Base-by-base conservation (phyloP, 2,329 filamentous ascomycete genomes). In the Lizonia empirigonia region DNA sequence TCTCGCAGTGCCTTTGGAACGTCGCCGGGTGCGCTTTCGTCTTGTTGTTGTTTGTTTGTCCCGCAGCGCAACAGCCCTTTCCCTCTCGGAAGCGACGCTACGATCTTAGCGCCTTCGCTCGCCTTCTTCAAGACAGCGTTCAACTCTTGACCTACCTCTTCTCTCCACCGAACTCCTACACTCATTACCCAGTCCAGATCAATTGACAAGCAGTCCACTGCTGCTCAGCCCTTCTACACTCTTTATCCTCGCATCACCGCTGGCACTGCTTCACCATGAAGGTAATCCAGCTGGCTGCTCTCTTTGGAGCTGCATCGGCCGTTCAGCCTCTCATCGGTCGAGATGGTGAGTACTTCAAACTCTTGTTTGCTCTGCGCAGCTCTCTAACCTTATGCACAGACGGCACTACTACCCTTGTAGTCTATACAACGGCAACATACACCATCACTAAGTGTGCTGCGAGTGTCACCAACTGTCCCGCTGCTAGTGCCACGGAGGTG, bases 401-500 rank as follows among this genome's bases (percentile, higher is more conserved):
- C 30, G 47, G 34, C 26, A 70, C 69, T 29, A 63, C 69, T 41
- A 67, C 68, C 20, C 67, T 68, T 44, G 73, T 74, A 36, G 60
- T 74, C 57, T 74, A 71, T 60, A 50, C 62, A 39, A 78, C 76
- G 38, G 68, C 67, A 40, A 62, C 71, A 47, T 62, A 71, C 55
- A 75, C 74, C 34, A 64, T 77, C 60, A 70, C 64, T 57, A 65
- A 71, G 58, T 77, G 76, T 62, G 67, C 68, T n/a, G 58, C 72
- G 16, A 63, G 59, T 36, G 62, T 58, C 18, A 51, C 50, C 36
- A 57, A 70, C 58, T 78, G 76, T 56, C 75, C 76, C 24, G 35
- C 34, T 35, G 60, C 63, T 32, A 60, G 67, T 36, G 63, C 64
- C 18, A 67, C 70, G 16, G 64, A 68, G 7, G 62, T 72, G 39